These are phyloP conservation scores for Ajuga reptans DNA, from an alignment of 305 asterid species.

Conservation along the genomic window DNA sequence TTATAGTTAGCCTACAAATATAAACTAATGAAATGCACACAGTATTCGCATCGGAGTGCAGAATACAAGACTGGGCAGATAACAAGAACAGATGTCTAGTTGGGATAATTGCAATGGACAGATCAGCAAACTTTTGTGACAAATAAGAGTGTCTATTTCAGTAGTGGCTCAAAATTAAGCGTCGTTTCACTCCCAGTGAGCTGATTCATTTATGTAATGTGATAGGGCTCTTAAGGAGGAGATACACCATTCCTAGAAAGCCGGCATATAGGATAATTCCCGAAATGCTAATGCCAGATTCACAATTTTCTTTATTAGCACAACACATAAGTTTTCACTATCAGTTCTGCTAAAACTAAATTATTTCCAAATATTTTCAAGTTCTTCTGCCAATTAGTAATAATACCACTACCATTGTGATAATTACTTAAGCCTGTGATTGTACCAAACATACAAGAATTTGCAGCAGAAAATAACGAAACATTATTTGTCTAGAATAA, in stretches of 20 bases:
- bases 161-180: no score
- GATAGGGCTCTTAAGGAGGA: background rate
- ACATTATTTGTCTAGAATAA: slow-evolving; percentile 9
- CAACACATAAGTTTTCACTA: background rate
- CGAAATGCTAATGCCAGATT: background rate
- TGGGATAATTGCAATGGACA: no score
- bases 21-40: no score
- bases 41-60: no score
- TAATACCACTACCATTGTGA: background rate
- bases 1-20: background rate
- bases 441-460: background rate
- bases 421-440: background rate
- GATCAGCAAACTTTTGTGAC: no score
- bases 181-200: no score
- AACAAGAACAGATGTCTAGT: no score
- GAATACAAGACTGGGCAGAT: background rate
- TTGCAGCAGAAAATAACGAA: background rate
- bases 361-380: background rate
- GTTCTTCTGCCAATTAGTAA: background rate
- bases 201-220: no score
- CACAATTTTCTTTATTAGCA: background rate
- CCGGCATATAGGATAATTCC: background rate
- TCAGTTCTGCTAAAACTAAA: background rate
- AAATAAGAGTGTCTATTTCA: no score
- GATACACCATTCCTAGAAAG: background rate